phyloP scores from a whole-genome alignment of 768 basidiomycete genomes.

The Amanita thiersii region DNA sequence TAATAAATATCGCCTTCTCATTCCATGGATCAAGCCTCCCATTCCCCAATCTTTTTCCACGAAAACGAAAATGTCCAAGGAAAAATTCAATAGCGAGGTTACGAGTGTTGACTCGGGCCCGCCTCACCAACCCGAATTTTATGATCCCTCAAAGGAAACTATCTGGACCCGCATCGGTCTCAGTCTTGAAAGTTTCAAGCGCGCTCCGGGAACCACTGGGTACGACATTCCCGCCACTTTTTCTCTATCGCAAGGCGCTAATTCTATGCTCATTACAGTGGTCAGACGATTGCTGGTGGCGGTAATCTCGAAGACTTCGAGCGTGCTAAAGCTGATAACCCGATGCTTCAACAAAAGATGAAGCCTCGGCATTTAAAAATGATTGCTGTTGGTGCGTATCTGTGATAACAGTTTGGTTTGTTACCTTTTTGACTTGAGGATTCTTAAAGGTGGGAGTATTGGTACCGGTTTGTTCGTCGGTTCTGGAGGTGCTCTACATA shows the following conservation, averaged over 20 bases:
- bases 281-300: slow-evolving; percentile 27
- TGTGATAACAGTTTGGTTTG: background rate
- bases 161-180: slow-evolving; percentile 36
- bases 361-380: slow-evolving; percentile 37
- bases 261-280: slow-evolving; percentile 17
- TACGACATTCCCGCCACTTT: slow-evolving; percentile 16
- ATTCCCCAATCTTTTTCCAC: too few species aligned
- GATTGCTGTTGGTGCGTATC: slow-evolving; percentile 39
- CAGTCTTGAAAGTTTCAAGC: slow-evolving; percentile 34
- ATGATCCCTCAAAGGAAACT: slow-evolving; percentile 39
- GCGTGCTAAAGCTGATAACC: slow-evolving; percentile 27
- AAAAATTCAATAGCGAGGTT: slow-evolving; percentile 20
- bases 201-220: slow-evolving; percentile 39
- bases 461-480: slow-evolving; percentile 43
- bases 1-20: slow-evolving; percentile 8
- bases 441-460: slow-evolving; percentile 32
- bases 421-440: background rate
- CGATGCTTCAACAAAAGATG: slow-evolving; percentile 42
- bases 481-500: slow-evolving; percentile 29
- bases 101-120: slow-evolving; percentile 20
- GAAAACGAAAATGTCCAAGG: background rate
- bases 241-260: background rate
- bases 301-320: slow-evolving; percentile 27
- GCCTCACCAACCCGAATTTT: slow-evolving; percentile 26
- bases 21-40: slow-evolving; percentile 17